Base-by-base conservation (phyloP, 306 rosid species). In the Corylus heterophylla region DNA sequence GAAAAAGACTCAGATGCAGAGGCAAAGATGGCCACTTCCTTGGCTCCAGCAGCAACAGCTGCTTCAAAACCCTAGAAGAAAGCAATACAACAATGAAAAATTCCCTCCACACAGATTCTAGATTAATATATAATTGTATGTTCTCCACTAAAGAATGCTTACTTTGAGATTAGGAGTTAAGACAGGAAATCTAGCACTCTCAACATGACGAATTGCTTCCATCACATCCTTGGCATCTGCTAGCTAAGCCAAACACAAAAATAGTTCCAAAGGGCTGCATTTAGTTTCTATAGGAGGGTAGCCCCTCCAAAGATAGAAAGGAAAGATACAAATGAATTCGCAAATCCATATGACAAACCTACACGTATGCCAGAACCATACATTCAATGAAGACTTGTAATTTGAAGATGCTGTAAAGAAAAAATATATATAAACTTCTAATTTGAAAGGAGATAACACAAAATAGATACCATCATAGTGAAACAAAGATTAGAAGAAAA, bases 1-100 rank as follows among this genome's bases (percentile, higher is more conserved):
- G 97, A 94, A 82, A 94, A 92, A 39, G 95, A 92, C 73, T 94
- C 97, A 9, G 98, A 94, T 71, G 98, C 98, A 11, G 97, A 88
- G 20, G 97, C 91, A 85, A 94, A 92, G 71, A 94, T 89, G 67
- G 97, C 97, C 45, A 94, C 97, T 85, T 92, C 93, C 84, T 88
- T 94, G 49, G 98, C 97, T 80, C 98, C 97, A 79, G 98, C 91
- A 76, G 90, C 87, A 73, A 92, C 83, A 74, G 98, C 97, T 56
- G 90, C 93, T 83, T 91, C 98, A 85, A 94, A 92, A 72, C 97
- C 98, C 98, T 94, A 82, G 13, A 78, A 81, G 80, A 83, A 82
- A 77, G 72, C 66, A 2, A 61, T 45, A 59, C 54, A 73, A 61
- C 61, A 73, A 61, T 77, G 76, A 72, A 45, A 78, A 66, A 64